These are phyloP conservation scores for Remersonia thermophila DNA, from an alignment of 2,329 filamentous ascomycete species.

Conservation along the genomic window DNA sequence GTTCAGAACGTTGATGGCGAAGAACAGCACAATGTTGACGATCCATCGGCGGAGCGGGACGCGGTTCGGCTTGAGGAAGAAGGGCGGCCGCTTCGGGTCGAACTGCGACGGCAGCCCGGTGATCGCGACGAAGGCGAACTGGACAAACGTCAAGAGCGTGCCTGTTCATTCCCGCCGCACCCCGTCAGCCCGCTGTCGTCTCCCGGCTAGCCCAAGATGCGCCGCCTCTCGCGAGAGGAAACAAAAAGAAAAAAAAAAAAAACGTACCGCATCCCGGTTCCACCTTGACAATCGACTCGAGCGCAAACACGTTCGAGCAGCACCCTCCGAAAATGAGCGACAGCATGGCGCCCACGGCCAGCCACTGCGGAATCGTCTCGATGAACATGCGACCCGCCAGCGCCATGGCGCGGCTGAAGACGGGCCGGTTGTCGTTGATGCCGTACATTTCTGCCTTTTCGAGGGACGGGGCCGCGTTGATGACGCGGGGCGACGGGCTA, in stretches of 20 bases:
- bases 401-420: conserved; percentile 37
- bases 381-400: conserved; percentile 41
- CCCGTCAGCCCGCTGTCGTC: too few relatives aligned
- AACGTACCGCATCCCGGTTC: conserved; percentile 67
- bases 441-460: conserved; percentile 44
- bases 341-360: conserved; percentile 56
- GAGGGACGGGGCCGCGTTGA: conserved; percentile 40
- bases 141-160: conserved; percentile 77
- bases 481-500: conserved; percentile 32
- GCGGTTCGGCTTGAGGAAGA: conserved; percentile 63
- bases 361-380: conserved; percentile 49
- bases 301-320: conserved; percentile 66
- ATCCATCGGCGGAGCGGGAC: conserved; percentile 79
- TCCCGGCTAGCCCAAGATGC: too few relatives aligned
- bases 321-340: conserved; percentile 79
- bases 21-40: conserved; percentile 82
- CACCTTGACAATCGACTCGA: conserved; percentile 91
- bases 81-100: conserved; percentile 51
- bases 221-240: too few relatives aligned
- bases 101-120: conserved; percentile 68
- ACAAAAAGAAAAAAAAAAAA: too few relatives aligned
- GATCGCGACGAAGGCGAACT: conserved; percentile 72
- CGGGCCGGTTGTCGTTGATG: conserved; percentile 39
- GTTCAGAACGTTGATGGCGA: conserved; percentile 88
- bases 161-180: too few relatives aligned